Conservation (phyloP, 2,329 filamentous ascomycete genomes). For the Aspergillus chevalieri region DNA sequence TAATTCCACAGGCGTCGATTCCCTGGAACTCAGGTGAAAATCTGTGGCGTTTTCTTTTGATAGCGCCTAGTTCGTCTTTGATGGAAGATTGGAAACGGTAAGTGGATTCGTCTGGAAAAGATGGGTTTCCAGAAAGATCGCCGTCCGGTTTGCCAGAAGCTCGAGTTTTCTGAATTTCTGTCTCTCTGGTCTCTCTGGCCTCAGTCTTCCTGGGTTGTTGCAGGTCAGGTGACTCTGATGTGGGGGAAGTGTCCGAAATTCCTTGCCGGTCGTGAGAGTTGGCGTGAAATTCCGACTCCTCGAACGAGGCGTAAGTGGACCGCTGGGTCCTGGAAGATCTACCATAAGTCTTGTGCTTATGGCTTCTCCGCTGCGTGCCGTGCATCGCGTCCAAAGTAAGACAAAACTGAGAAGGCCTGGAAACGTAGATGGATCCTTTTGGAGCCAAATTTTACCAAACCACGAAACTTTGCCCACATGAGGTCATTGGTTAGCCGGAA, state of each 20-base stretch:
- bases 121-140: neutral
- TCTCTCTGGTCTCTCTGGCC: too few relatives aligned
- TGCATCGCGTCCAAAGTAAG: neutral
- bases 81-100: neutral
- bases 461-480: too few relatives aligned
- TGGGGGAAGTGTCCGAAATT: too few relatives aligned
- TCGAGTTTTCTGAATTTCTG: neutral
- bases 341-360: slow-evolving; percentile 35
- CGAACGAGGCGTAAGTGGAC: neutral
- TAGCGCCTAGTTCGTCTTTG: neutral
- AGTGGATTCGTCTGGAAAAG: neutral
- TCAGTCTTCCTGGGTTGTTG: too few relatives aligned
- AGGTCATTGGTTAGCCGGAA: too few relatives aligned
- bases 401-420: neutral
- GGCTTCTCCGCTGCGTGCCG: slow-evolving; percentile 15
- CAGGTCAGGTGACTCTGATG: too few relatives aligned
- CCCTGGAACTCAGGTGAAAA: neutral
- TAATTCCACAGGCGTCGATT: neutral
- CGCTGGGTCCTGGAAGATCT: slow-evolving; percentile 17
- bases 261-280: too few relatives aligned
- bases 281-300: too few relatives aligned
- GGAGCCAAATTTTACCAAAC: too few relatives aligned
- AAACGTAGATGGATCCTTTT: too few relatives aligned
- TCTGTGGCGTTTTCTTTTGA: slow-evolving; percentile 8
- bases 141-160: neutral